A percentile compares a stretch with the other conserved stretches of the same genome.
These are phyloP conservation scores for Claviceps cyperi DNA, from an alignment of 2,329 filamentous ascomycete species.

Conservation along the genomic window DNA sequence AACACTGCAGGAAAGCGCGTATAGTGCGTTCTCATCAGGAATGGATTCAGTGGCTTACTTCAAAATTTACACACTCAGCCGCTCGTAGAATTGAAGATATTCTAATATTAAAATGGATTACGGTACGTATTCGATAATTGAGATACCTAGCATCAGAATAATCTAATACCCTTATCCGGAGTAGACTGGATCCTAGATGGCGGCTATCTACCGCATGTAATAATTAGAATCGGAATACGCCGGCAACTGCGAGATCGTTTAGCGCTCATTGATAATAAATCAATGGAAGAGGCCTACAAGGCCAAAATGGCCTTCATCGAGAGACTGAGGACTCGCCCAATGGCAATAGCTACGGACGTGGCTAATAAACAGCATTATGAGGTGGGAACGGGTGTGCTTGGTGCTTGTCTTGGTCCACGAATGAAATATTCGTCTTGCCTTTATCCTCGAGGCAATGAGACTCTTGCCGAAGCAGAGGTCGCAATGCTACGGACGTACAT, in stretches of 20 bases:
- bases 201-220: slow-evolving; percentile 46
- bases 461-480: slow-evolving; percentile 50
- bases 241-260: slow-evolving; percentile 50
- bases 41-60: no score
- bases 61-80: no score
- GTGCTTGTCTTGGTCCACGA: slow-evolving; percentile 45
- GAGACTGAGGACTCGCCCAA: slow-evolving; percentile 42
- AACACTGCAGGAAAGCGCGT: no score
- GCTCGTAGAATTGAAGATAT: neutral
- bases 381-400: slow-evolving; percentile 50
- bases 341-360: slow-evolving; percentile 51
- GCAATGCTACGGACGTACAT: slow-evolving; percentile 52
- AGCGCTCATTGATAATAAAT: slow-evolving; percentile 35
- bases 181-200: slow-evolving; percentile 46
- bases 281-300: slow-evolving; percentile 36
- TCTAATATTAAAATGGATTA: neutral
- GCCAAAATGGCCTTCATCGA: slow-evolving; percentile 51
- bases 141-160: neutral
- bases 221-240: slow-evolving; percentile 52
- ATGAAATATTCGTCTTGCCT: slow-evolving; percentile 62
- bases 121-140: neutral
- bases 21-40: no score
- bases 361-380: slow-evolving; percentile 63
- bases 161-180: neutral
- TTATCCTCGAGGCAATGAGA: slow-evolving; percentile 48